phyloP scores from a whole-genome alignment of 2,329 filamentous ascomycete genomes.

The Botrytis byssoidea region DNA sequence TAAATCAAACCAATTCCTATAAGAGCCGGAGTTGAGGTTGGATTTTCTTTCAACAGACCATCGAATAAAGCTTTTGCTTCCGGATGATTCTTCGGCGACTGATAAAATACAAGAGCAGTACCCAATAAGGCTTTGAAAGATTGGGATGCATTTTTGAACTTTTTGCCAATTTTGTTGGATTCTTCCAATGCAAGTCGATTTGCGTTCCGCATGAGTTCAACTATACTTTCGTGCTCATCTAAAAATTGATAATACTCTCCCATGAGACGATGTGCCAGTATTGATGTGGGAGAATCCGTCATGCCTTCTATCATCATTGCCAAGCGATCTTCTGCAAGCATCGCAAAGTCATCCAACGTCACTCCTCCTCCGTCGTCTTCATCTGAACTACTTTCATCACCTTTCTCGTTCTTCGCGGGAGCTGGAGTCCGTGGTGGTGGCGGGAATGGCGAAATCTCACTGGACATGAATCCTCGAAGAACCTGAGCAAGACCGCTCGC shows the following conservation, averaged over 20 bases:
- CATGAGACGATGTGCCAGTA: conserved; percentile 80
- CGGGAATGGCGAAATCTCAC: conserved; percentile 81
- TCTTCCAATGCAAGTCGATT: conserved; percentile 60
- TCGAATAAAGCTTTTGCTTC: conserved; percentile 89
- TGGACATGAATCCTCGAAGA: conserved; percentile 77
- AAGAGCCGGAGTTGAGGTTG: conserved; percentile 74
- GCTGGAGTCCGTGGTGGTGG: conserved; percentile 49
- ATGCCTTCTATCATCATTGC: conserved; percentile 78
- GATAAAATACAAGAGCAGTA: conserved; percentile 86
- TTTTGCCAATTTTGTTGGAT: conserved; percentile 64
- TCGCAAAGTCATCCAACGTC: conserved; percentile 53
- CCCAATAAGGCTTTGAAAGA: conserved; percentile 74
- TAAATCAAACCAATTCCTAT: conserved; percentile 89
- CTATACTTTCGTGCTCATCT: conserved; percentile 80
- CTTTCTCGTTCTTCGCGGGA: conserved; percentile 41
- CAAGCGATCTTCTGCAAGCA: conserved; percentile 75
- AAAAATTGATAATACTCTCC: conserved; percentile 79
- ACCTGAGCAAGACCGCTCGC: conserved; percentile 79
- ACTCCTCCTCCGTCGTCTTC: conserved; percentile 57
- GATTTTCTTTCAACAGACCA: conserved; percentile 71
- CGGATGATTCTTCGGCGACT: conserved; percentile 82
- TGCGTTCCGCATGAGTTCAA: conserved; percentile 76
- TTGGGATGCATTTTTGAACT: conserved; percentile 68
- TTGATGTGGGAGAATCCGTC: conserved; percentile 60
- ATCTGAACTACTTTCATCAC: conserved; percentile 53